Conservation (phyloP, 2,329 filamentous ascomycete genomes). For the Aureobasidium subglaciale region DNA sequence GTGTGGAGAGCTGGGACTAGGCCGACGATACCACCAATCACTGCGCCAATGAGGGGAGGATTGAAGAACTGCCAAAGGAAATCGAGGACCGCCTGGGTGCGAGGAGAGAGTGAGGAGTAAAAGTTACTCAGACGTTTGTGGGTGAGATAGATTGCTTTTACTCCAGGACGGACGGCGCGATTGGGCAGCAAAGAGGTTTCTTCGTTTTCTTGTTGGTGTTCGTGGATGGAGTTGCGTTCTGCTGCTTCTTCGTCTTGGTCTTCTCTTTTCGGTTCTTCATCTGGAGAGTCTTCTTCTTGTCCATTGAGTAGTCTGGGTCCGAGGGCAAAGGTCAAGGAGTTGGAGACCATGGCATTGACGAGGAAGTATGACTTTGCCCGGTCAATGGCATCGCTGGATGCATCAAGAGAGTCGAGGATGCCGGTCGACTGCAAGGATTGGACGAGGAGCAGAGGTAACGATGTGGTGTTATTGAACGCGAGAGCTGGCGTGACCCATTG, state of each 20-base stretch:
- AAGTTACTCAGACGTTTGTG: conserved; percentile 29
- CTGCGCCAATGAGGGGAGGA: conserved; percentile 54
- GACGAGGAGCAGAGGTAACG: conserved; percentile 45
- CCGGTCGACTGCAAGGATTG: conserved; percentile 50
- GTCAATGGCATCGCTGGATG: conserved; percentile 44
- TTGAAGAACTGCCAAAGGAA: conserved; percentile 51
- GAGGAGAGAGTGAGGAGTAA: conserved; percentile 32
- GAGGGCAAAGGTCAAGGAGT: conserved; percentile 57
- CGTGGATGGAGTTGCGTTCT: conserved; percentile 20
- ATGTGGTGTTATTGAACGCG: conserved; percentile 53
- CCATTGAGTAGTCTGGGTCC: conserved; percentile 52
- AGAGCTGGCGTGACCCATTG: conserved; percentile 48
- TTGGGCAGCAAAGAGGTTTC: conserved; percentile 47
- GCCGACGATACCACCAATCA: conserved; percentile 53
- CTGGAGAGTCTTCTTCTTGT: conserved; percentile 35
- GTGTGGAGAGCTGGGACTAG: conserved; percentile 52
- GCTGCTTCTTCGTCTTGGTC: conserved; percentile 22
- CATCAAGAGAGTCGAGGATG: conserved; percentile 43
- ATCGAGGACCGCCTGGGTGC: conserved; percentile 34
- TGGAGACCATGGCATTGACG: conserved; percentile 57
- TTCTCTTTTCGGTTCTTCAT: conserved; percentile 22
- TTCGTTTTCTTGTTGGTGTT: conserved; percentile 33
- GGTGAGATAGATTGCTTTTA: conserved; percentile 27
- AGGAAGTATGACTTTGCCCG: conserved; percentile 60
- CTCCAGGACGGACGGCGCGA: conserved; percentile 25